Evolutionary conservation across 2,329 filamentous ascomycete species (phyloP), one percentile per base, ranked within the genome.

Genomic region (Aspergillus awamori): DNA sequence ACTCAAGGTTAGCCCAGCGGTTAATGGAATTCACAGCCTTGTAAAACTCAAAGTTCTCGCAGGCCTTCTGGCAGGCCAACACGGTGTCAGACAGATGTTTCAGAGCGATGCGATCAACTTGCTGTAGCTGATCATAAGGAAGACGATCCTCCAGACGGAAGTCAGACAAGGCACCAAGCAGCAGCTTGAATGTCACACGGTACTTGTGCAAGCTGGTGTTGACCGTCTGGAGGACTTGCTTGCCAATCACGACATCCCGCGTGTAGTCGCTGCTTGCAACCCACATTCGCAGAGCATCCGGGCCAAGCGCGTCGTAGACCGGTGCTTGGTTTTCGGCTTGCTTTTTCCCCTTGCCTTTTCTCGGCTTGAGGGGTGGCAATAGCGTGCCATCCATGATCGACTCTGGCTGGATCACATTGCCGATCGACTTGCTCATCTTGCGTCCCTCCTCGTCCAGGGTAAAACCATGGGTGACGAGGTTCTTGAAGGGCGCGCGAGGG

Each of bases 401-500:
- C 6, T 86, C 81, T 0, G 94, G 93, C 0, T 87, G 84, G 59
- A 98, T 87, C 28, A 91, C 89, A 71, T 99, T 99, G 15, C 95
- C 95, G 1, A 97, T 80, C 0, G 93, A 97, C 77, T 99, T 99
- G 74, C 93, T 97, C 95, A 99, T 99, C 77, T 99, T 99, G 73
- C 91, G 92, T n/a, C 93, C 93, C 38, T 90, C 81, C 53, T 89
- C 84, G 70, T 99, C 95, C 2, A 99, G 85, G 0, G 92, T 93
- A 74, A 99, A 99, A 1, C 95, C 95, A 73, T 99, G 95, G 0
- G 95, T 99, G 63, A 97, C 89, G n/a, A 99, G 82, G 3, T 87
- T 91, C 71, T 88, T 90, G 80, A 96, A 99, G 0, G 95, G 95
- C 0, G 94, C 83, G 65, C 75, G 76, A 33, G 79, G 65, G 4